Percentiles rank a stretch among this genome's conserved stretches.
Conservation (phyloP, 2,329 filamentous ascomycete genomes). For the Zymoseptoria crescenta region DNA sequence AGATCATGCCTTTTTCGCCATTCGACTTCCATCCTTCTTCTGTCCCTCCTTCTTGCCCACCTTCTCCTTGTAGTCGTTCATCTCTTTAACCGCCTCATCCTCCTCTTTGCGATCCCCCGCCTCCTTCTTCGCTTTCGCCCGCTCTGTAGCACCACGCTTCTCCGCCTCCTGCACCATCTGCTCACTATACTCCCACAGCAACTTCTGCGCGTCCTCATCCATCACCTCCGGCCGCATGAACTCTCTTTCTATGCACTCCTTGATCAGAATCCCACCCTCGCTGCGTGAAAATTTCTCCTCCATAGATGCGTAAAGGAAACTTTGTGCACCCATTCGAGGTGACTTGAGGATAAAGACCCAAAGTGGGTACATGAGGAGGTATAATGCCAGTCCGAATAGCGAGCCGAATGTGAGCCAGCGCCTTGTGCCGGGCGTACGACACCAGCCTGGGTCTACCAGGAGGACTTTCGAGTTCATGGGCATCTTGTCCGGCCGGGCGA, state of each 20-base stretch:
- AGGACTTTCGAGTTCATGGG: conserved; percentile 78
- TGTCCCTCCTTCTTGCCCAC: conserved; percentile 26
- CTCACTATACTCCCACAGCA: conserved; percentile 84
- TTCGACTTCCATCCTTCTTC: conserved; percentile 24
- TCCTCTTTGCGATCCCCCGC: conserved; percentile 31
- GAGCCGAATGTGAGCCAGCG: conserved; percentile 82
- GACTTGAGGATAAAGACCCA: conserved; percentile 89
- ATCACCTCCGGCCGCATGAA: conserved; percentile 63
- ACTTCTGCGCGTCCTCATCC: conserved; percentile 72
- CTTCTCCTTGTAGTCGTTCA: conserved; percentile 28
- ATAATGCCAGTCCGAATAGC: conserved; percentile 68
- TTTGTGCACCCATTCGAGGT: conserved; percentile 74
- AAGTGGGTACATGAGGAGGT: conserved; percentile 68
- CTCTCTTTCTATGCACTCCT: conserved; percentile 76
- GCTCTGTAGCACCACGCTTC: conserved; percentile 62
- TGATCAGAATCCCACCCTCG: conserved; percentile 64
- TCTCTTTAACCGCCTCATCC: conserved; percentile 26
- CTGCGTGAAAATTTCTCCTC: conserved; percentile 61
- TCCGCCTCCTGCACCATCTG: conserved; percentile 73
- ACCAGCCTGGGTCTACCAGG: conserved; percentile 77
- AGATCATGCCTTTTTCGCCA: conserved; percentile 18
- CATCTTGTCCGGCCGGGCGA: conserved; percentile 72
- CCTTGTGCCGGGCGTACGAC: conserved; percentile 77
- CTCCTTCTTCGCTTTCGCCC: conserved; percentile 51
- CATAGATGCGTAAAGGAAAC: conserved; percentile 78